Evolutionary conservation across 805 yeast species (phyloP).

Genomic region (Candida montana): DNA sequence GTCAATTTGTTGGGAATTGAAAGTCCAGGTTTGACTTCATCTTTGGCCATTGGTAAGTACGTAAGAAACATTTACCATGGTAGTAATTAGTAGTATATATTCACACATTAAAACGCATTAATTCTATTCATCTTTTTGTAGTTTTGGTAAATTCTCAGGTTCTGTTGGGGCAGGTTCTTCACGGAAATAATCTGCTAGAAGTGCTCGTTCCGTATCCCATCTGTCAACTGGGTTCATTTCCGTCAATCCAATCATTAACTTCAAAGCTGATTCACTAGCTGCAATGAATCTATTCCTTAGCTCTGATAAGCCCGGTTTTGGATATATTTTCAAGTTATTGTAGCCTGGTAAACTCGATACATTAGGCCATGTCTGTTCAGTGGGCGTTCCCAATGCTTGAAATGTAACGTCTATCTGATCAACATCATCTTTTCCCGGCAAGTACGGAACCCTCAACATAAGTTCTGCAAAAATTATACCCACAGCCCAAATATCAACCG

Average conservation of each 20-base stretch:
- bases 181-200: constrained; percentile 60
- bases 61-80: constrained; percentile 36
- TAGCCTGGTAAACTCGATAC: constrained; percentile 76
- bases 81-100: constrained; percentile 1
- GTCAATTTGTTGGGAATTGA: constrained; percentile 79
- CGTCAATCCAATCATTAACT: constrained; percentile 66
- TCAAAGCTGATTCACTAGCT: constrained; percentile 80
- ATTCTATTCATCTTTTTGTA: constrained; percentile 6
- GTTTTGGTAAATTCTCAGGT: constrained; percentile 55
- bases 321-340: constrained; percentile 67
- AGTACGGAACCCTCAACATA: constrained; percentile 90
- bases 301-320: constrained; percentile 78
- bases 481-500: constrained; percentile 93
- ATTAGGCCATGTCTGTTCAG: constrained; percentile 87
- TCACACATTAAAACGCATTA: neutral
- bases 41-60: constrained; percentile 77
- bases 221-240: constrained; percentile 74
- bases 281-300: constrained; percentile 81
- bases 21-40: constrained; percentile 83
- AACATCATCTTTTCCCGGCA: constrained; percentile 86
- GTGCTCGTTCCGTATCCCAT: constrained; percentile 57
- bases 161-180: constrained; percentile 74
- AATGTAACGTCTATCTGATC: constrained; percentile 94
- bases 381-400: constrained; percentile 93
- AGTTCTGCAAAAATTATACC: constrained; percentile 95